These are phyloP conservation scores for Aquilaria agallochum DNA, from an alignment of 441 rosid species.

Conservation along the genomic window DNA sequence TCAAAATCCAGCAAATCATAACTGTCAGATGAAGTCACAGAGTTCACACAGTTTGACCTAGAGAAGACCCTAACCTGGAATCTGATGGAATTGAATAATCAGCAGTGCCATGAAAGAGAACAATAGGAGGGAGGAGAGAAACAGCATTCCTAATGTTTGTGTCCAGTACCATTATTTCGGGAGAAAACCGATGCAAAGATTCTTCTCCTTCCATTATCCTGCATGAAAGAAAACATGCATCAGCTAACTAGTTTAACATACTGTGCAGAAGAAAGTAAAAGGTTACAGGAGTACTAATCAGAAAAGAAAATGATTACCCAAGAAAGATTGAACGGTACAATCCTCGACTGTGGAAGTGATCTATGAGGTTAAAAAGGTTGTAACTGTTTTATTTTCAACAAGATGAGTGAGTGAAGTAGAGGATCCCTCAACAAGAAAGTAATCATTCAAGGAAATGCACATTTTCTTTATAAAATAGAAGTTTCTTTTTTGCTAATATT, in stretches of 20 bases:
- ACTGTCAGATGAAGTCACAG: neutral
- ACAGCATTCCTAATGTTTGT: slow-evolving; percentile 47
- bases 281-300: neutral
- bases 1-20: too few species aligned
- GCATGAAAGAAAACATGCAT: slow-evolving; percentile 20
- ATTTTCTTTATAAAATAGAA: too few species aligned
- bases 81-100: slow-evolving; percentile 93
- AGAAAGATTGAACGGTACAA: slow-evolving; percentile 75
- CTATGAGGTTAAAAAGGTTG: slow-evolving; percentile 76
- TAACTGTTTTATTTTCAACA: slow-evolving; percentile 42
- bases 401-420: too few species aligned
- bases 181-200: slow-evolving; percentile 71
- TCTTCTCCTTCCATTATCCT: slow-evolving; percentile 98
- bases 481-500: slow-evolving; percentile 6
- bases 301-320: slow-evolving; percentile 33
- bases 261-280: slow-evolving; percentile 1
- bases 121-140: slow-evolving; percentile 68
- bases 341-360: slow-evolving; percentile 85
- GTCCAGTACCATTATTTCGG: slow-evolving; percentile 73
- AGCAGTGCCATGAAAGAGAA: slow-evolving; percentile 88
- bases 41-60: neutral
- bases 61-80: slow-evolving; percentile 60
- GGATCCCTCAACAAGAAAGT: too few species aligned
- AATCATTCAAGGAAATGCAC: too few species aligned
- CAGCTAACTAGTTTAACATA: neutral